Conservation (phyloP, 495 filamentous ascomycete genomes). For the Friedmanniomyces simplex region DNA sequence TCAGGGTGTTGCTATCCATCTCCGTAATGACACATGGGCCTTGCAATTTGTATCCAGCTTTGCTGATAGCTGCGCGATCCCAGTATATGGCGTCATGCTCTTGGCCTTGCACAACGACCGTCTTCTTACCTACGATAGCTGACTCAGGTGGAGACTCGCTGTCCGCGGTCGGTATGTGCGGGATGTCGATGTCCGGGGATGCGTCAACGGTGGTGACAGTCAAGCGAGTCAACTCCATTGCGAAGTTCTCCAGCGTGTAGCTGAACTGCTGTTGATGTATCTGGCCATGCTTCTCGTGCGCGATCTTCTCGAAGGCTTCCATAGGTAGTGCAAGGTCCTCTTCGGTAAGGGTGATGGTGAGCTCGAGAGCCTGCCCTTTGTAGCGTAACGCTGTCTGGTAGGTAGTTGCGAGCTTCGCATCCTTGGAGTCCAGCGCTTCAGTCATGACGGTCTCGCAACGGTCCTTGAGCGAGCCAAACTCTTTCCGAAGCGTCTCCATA, state of each 20-base stretch:
- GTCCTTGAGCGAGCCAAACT: constrained; percentile 24
- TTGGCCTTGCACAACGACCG: constrained; percentile 35
- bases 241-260: constrained; percentile 34
- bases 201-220: constrained; percentile 37
- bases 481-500: constrained; percentile 20
- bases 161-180: constrained; percentile 26
- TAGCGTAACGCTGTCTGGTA: constrained; percentile 41
- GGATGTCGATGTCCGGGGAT: constrained; percentile 33
- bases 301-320: constrained; percentile 16
- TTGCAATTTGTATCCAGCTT: constrained; percentile 31
- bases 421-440: constrained; percentile 18
- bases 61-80: constrained; percentile 36
- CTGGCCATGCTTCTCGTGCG: constrained; percentile 33
- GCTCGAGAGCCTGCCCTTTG: constrained; percentile 39
- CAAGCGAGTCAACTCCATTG: constrained; percentile 40
- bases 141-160: constrained; percentile 25
- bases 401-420: constrained; percentile 24
- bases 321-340: constrained; percentile 27
- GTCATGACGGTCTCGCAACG: constrained; percentile 22
- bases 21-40: constrained; percentile 42
- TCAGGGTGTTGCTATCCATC: constrained; percentile 43
- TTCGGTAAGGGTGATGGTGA: constrained; percentile 33
- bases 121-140: constrained; percentile 25
- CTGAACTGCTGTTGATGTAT: constrained; percentile 41
- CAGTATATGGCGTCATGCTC: constrained; percentile 34